These are phyloP conservation scores for Teunomyces cretensis DNA, from an alignment of 805 yeast genomes.

Conservation along the genomic window DNA sequence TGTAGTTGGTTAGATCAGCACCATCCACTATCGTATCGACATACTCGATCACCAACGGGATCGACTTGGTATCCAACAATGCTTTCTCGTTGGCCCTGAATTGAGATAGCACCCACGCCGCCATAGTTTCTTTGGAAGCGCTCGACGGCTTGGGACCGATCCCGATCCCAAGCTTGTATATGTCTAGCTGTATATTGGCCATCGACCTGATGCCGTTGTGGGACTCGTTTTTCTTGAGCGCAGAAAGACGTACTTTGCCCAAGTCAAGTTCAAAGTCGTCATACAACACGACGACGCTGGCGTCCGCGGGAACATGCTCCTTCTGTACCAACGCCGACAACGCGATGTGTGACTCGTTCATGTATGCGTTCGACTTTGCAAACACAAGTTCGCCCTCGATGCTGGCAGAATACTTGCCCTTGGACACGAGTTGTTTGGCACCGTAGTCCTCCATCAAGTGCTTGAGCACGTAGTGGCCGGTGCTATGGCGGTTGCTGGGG, in stretches of 20 bases:
- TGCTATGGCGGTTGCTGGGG: conserved; percentile 37
- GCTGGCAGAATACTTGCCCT: conserved; percentile 29
- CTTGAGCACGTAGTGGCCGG: conserved; percentile 36
- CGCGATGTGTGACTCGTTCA: conserved; percentile 40
- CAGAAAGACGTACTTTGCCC: conserved; percentile 28
- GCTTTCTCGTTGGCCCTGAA: conserved; percentile 26
- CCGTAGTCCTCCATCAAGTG: conserved; percentile 24
- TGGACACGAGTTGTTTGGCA: conserved; percentile 28
- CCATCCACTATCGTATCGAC: conserved; percentile 22
- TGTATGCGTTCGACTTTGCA: conserved; percentile 37
- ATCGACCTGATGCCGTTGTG: conserved; percentile 40
- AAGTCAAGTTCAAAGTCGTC: conserved; percentile 40
- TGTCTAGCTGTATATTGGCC: conserved; percentile 8
- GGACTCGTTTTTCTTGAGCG: conserved; percentile 36
- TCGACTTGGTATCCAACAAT: conserved; percentile 10
- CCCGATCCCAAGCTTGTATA: conserved; percentile 36
- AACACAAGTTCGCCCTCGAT: conserved; percentile 22
- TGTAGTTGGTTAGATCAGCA: conserved; percentile 24
- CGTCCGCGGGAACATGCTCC: conserved; percentile 14
- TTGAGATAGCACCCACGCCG: conserved; percentile 40
- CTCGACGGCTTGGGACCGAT: conserved; percentile 44
- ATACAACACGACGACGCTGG: conserved; percentile 24
- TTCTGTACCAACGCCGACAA: conserved; percentile 23
- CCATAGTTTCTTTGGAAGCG: conserved; percentile 35
- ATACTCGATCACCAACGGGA: conserved; percentile 18